phyloP scores from a whole-genome alignment of 768 basidiomycete species.

The Terana coerulea region DNA sequence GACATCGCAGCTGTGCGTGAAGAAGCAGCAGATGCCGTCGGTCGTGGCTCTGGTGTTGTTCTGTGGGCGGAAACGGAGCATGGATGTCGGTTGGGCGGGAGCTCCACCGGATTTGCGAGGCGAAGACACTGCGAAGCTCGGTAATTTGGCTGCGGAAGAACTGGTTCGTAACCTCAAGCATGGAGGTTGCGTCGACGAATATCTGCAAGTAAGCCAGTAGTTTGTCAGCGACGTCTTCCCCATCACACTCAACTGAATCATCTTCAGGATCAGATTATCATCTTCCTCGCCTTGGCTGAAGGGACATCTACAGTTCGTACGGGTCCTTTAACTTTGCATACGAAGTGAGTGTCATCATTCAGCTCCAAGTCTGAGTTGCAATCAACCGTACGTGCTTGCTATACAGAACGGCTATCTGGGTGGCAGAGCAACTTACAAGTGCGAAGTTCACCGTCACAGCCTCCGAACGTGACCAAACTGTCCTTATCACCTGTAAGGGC shows the following conservation, averaged over 20 bases:
- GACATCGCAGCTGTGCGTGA: constrained; percentile 27
- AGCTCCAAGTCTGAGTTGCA: too few species aligned
- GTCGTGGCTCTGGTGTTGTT: constrained; percentile 68
- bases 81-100: constrained; percentile 67
- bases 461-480: constrained; percentile 33
- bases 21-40: constrained; percentile 30
- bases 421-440: constrained; percentile 63
- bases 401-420: constrained; percentile 62
- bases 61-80: constrained; percentile 71
- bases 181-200: constrained; percentile 73
- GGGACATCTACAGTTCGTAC: constrained; percentile 55
- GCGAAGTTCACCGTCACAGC: constrained; percentile 58
- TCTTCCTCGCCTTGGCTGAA: constrained; percentile 70
- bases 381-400: too few species aligned
- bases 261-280: constrained; percentile 71
- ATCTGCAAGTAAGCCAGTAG: constrained; percentile 54
- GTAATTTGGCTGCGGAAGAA: constrained; percentile 57
- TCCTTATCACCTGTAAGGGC: constrained; percentile 63
- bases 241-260: too few species aligned
- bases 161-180: constrained; percentile 52
- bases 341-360: constrained; percentile 43
- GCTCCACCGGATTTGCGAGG: constrained; percentile 56
- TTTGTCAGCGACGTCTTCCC: too few species aligned
- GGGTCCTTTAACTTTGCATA: constrained; percentile 64
- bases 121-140: constrained; percentile 42